A percentile compares a stretch with the other conserved stretches of the same genome.
Evolutionary conservation across 164 flowering plant species (phyloP).

Genomic region (Kalanchoe fedtschenkoi): DNA sequence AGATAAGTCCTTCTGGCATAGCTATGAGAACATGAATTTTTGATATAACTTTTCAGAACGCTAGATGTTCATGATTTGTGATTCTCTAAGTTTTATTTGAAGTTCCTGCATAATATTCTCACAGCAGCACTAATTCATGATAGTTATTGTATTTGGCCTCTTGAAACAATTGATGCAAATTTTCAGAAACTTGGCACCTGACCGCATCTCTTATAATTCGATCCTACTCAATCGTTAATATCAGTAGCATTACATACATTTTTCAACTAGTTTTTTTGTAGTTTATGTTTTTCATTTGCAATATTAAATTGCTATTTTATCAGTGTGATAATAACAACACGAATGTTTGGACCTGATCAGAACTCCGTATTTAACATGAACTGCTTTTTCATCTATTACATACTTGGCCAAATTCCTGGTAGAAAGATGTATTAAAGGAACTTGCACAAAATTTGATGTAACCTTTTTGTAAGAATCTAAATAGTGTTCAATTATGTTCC

Average conservation of each 20-base stretch:
- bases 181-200: background rate
- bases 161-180: background rate
- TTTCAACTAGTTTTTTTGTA: background rate
- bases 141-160: background rate
- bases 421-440: background rate
- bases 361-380: too few species aligned
- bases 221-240: background rate
- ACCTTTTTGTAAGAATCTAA: background rate
- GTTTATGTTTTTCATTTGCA: background rate
- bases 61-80: background rate
- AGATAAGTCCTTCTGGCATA: too few species aligned
- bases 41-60: background rate
- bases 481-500: slow-evolving; percentile 18
- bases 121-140: background rate
- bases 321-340: too few species aligned
- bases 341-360: too few species aligned
- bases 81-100: background rate
- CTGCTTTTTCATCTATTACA: background rate
- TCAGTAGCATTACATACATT: background rate
- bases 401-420: background rate
- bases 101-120: background rate
- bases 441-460: background rate
- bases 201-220: background rate
- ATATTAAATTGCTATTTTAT: background rate
- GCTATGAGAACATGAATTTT: background rate